phyloP scores from a whole-genome alignment of 495 filamentous ascomycete genomes.

The Tetracladium marchalianum region DNA sequence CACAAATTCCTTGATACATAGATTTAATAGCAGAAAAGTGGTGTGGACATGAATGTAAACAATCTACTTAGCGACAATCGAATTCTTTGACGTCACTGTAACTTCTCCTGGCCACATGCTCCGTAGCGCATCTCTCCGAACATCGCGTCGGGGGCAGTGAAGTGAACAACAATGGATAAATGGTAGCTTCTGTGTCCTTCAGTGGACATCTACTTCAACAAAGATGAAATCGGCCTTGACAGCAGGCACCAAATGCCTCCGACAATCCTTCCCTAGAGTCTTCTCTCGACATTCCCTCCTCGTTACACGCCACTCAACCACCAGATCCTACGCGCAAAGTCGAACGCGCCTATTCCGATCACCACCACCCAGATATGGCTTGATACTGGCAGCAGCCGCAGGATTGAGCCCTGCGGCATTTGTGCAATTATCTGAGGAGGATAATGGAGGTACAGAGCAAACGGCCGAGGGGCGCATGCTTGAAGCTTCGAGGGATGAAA shows the following conservation, averaged over 20 bases:
- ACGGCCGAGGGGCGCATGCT: slow-evolving; percentile 82
- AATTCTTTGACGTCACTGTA: no score
- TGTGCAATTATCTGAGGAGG: slow-evolving; percentile 58
- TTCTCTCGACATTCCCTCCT: neutral
- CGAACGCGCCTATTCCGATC: slow-evolving; percentile 12
- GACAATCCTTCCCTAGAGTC: slow-evolving; percentile 20
- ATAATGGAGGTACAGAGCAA: slow-evolving; percentile 46
- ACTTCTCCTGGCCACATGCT: no score
- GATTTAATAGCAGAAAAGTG: no score
- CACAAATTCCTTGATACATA: no score
- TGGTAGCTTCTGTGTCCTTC: slow-evolving; percentile 6
- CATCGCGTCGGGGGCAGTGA: no score
- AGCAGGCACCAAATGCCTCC: slow-evolving; percentile 44
- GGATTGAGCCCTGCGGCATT: slow-evolving; percentile 56
- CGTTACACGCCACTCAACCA: slow-evolving; percentile 7
- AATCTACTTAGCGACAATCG: no score
- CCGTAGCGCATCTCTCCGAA: no score
- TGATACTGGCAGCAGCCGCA: slow-evolving; percentile 33
- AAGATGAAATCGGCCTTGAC: slow-evolving; percentile 45
- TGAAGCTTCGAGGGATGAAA: slow-evolving; percentile 64
- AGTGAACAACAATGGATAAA: slow-evolving; percentile 8
- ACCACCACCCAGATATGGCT: slow-evolving; percentile 25
- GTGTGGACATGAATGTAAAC: no score
- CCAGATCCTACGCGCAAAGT: slow-evolving; percentile 4
- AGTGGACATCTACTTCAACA: neutral